Evolutionary conservation across 768 basidiomycete species (phyloP).

Genomic region (Dictyophora rubrovolvata): DNA sequence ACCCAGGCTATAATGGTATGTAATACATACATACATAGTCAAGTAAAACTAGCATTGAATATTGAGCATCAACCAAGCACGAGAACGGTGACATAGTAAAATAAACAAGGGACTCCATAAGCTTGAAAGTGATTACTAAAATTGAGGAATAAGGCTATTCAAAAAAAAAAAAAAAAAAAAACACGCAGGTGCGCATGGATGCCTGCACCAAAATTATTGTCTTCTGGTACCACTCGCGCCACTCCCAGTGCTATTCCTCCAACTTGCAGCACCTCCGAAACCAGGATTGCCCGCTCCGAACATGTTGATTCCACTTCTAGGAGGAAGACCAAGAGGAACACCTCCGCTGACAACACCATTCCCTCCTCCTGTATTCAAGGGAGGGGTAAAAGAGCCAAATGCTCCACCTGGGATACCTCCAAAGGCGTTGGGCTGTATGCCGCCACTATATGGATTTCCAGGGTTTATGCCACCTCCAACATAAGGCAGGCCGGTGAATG

Average conservation of each 20-base stretch:
- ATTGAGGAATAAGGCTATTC: too few relatives aligned
- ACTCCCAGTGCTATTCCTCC: not conserved
- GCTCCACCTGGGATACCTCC: not conserved
- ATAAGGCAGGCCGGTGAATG: slow-evolving; percentile 33
- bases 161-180: too few relatives aligned
- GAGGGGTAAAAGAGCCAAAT: not conserved
- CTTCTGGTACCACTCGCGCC: too few relatives aligned
- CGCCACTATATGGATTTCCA: not conserved
- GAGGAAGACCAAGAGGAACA: not conserved
- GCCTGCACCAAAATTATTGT: too few relatives aligned
- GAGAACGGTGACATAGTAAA: too few relatives aligned
- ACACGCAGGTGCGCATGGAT: too few relatives aligned
- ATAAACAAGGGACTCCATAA: too few relatives aligned
- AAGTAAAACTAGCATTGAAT: too few relatives aligned
- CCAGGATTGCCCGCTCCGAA: not conserved
- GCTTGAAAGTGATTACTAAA: too few relatives aligned
- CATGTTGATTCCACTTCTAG: not conserved
- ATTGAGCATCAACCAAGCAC: too few relatives aligned
- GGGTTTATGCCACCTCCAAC: not conserved
- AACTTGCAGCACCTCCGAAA: not conserved
- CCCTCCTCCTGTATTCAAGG: not conserved
- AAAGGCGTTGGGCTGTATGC: not conserved
- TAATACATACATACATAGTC: too few relatives aligned
- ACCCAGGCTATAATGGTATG: too few relatives aligned
- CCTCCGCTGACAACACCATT: not conserved